Percentiles rank a stretch among this genome's conserved stretches.
These are phyloP conservation scores for Solanum rostratum DNA, from an alignment of 257 asterid genomes.

Conservation along the genomic window DNA sequence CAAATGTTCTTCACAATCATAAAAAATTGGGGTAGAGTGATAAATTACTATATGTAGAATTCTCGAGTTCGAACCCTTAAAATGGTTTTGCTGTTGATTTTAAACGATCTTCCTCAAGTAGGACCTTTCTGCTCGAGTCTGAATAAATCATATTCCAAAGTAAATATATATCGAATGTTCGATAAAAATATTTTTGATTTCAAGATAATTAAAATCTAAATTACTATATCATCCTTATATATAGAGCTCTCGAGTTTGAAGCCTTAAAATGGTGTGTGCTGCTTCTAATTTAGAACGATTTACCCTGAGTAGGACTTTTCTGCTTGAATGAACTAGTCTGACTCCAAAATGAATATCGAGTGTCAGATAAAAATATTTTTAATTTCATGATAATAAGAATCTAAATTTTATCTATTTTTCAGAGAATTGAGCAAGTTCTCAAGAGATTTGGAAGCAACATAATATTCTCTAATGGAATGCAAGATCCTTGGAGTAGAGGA, in stretches of 20 bases:
- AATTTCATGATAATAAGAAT: neutral
- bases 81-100: neutral
- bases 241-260: accelerated
- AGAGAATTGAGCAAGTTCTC: conserved; percentile 50
- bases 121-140: neutral
- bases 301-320: neutral
- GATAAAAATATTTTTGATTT: neutral
- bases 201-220: neutral
- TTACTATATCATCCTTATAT: neutral
- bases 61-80: no score
- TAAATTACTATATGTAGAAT: neutral
- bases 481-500: conserved; percentile 90
- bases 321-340: neutral
- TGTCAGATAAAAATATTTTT: neutral
- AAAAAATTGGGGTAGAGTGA: accelerated
- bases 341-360: neutral
- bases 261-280: neutral
- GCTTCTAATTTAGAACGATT: neutral
- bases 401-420: neutral
- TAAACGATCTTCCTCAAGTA: no score
- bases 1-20: neutral
- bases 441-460: conserved; percentile 68
- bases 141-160: neutral
- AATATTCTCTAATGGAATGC: conserved; percentile 70
- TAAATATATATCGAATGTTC: neutral